A percentile compares a stretch with the other conserved stretches of the same genome.
phyloP scores from a whole-genome alignment of 768 basidiomycete species.

The Boletus subcaerulescens region DNA sequence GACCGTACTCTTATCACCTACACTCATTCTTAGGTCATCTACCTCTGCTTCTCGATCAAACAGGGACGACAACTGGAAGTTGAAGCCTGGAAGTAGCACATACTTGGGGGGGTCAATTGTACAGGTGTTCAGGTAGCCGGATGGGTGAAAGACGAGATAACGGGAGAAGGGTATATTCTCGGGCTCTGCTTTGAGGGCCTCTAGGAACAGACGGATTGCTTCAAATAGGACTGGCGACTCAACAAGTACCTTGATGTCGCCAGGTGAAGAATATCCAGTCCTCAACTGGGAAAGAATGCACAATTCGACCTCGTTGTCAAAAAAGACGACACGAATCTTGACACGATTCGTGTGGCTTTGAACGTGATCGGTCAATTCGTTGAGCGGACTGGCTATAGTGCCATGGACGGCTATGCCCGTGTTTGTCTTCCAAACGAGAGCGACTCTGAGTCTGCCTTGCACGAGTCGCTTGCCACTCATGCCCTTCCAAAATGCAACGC shows the following conservation, averaged over 20 bases:
- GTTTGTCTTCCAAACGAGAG: constrained; percentile 47
- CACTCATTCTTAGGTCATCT: constrained; percentile 39
- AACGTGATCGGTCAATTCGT: constrained; percentile 47
- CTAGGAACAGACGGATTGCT: constrained; percentile 63
- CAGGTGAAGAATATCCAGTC: constrained; percentile 22
- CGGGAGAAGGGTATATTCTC: constrained; percentile 52
- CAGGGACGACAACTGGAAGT: constrained; percentile 53
- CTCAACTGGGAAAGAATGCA: constrained; percentile 39
- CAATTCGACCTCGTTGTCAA: constrained; percentile 56
- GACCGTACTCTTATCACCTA: constrained; percentile 43
- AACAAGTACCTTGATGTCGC: constrained; percentile 41
- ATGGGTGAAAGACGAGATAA: constrained; percentile 48
- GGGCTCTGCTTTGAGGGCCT: constrained; percentile 57
- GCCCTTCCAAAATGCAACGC: constrained; percentile 60
- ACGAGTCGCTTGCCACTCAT: constrained; percentile 56
- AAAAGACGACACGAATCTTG: constrained; percentile 51
- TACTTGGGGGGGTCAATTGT: constrained; percentile 53
- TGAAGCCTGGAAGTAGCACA: constrained; percentile 51
- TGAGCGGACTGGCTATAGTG: constrained; percentile 39
- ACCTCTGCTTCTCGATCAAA: constrained; percentile 42
- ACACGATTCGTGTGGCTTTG: constrained; percentile 34
- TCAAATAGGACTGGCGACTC: constrained; percentile 69
- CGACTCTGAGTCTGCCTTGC: constrained; percentile 63
- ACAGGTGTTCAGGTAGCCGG: constrained; percentile 31
- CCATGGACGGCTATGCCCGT: constrained; percentile 46